Evolutionary conservation across 257 asterid species (phyloP), one percentile per base, ranked within the genome.

Genomic region (Capsicum baccatum): DNA sequence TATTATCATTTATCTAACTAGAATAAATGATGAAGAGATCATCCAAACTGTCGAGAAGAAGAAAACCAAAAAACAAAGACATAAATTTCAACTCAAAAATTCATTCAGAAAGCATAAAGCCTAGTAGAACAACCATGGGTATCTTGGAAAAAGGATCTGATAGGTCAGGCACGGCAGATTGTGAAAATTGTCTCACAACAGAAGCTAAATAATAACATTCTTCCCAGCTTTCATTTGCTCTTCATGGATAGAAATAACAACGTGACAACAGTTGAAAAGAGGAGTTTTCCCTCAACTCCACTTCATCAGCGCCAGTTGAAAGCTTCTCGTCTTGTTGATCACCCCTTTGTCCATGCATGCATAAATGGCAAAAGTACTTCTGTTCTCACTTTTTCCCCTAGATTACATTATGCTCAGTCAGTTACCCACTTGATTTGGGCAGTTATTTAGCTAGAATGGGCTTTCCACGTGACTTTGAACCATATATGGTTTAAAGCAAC

Each of bases 121-220:
- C 81, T 50, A 50, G 62, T 74, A 73, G 59, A 73, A 73, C 59
- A 47, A 73, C 42, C 80, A n/a, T 47, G 59, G 80, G 17, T 50
- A 74, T 50, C 81, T 74, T 74, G 44, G 80, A 74, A 8, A 73
- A 73, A 48, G 80, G 80, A 48, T 48, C 60, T 13, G 19, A 19
- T 12, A 73, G 48, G 42, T 48, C 13, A n/a, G 19, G 80, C 42
- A 73, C 60, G 6, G 60, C 12, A 19, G 60, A 74, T 74, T 50
- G 16, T 50, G 59, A 74, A 60, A 50, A 50, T 50, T 74, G 47
- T 74, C 81, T 60, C 62, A 74, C 81, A 50, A 50, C 47, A 50
- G 47, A 74, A 74, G 9, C 39, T 47, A 73, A 73, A 47, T 47
- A 10, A 47, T 47, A 39, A 73, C 37, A 55, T 5, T 50, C 81